Conservation (phyloP, 2,329 filamentous ascomycete genomes). For the Pseudogymnoascus sp. region DNA sequence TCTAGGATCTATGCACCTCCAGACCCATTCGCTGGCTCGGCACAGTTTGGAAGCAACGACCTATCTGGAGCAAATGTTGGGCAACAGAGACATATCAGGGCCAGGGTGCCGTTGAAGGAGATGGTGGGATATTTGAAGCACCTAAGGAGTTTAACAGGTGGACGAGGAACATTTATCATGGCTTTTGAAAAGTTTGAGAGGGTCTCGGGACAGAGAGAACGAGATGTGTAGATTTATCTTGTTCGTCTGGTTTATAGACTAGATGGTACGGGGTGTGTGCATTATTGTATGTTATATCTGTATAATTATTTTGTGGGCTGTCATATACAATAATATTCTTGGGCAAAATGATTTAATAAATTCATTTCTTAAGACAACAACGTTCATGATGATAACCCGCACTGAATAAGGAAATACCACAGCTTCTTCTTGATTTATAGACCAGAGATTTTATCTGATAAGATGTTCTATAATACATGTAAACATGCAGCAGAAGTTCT, state of each 20-base stretch:
- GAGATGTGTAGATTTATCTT: background rate
- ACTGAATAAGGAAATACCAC: background rate
- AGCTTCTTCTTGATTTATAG: background rate
- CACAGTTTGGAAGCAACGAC: background rate
- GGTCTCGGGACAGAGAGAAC: constrained; percentile 51
- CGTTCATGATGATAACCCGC: background rate
- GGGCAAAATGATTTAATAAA: background rate
- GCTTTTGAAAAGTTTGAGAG: constrained; percentile 64
- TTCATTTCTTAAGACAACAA: background rate
- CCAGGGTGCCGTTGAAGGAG: constrained; percentile 86
- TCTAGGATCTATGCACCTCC: constrained; percentile 77
- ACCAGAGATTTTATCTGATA: background rate
- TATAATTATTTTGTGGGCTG: background rate
- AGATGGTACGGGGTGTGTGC: background rate
- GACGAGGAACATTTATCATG: constrained; percentile 73
- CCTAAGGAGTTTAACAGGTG: constrained; percentile 79
- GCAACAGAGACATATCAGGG: constrained; percentile 62
- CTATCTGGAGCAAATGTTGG: constrained; percentile 17
- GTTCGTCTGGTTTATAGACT: too few relatives aligned
- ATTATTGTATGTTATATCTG: background rate
- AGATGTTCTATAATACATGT: background rate
- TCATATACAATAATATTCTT: background rate
- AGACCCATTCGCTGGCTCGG: constrained; percentile 61
- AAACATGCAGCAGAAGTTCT: background rate
- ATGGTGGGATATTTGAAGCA: constrained; percentile 95